Evolutionary conservation across 768 basidiomycete species (phyloP).

Genomic region (Pleurotus ostreatus): DNA sequence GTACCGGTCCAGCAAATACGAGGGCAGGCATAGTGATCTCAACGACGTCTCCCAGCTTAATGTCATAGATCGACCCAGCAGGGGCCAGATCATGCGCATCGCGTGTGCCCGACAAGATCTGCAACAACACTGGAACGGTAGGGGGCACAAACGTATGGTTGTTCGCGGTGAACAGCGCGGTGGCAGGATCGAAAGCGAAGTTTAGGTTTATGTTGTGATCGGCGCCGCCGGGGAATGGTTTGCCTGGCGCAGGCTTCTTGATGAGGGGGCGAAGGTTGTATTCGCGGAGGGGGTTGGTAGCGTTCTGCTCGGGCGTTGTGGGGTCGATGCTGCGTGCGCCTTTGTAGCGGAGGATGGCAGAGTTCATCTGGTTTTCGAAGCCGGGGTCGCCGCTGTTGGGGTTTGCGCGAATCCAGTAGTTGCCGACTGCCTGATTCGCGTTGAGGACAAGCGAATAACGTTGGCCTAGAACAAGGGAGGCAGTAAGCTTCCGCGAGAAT

Average conservation of each 20-base stretch:
- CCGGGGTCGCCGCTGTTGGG: constrained; percentile 17
- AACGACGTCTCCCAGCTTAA: constrained; percentile 1
- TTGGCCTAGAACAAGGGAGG: constrained; percentile 20
- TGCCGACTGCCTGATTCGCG: constrained; percentile 35
- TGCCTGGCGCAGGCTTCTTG: constrained; percentile 18
- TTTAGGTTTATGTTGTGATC: constrained; percentile 20
- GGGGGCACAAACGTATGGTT: constrained; percentile 26
- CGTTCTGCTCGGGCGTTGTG: constrained; percentile 8
- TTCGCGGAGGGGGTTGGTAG: constrained; percentile 25
- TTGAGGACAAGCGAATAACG: constrained; percentile 34
- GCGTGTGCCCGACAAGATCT: constrained; percentile 38
- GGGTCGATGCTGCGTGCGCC: constrained; percentile 28
- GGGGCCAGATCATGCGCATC: constrained; percentile 21
- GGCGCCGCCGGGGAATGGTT: constrained; percentile 19
- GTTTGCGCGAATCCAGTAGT: constrained; percentile 39
- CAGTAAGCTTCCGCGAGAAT: neutral
- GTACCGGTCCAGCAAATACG: neutral
- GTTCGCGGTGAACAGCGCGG: constrained; percentile 24
- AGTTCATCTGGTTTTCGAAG: constrained; percentile 28
- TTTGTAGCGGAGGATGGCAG: constrained; percentile 35
- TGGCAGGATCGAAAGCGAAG: constrained; percentile 12
- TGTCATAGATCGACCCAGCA: constrained; percentile 2
- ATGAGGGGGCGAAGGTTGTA: constrained; percentile 17
- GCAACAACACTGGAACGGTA: constrained; percentile 36
- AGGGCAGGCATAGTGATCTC: constrained; percentile 3